These are phyloP conservation scores for Schizonepeta tenuifolia DNA, from an alignment of 257 asterid genomes.

Conservation along the genomic window DNA sequence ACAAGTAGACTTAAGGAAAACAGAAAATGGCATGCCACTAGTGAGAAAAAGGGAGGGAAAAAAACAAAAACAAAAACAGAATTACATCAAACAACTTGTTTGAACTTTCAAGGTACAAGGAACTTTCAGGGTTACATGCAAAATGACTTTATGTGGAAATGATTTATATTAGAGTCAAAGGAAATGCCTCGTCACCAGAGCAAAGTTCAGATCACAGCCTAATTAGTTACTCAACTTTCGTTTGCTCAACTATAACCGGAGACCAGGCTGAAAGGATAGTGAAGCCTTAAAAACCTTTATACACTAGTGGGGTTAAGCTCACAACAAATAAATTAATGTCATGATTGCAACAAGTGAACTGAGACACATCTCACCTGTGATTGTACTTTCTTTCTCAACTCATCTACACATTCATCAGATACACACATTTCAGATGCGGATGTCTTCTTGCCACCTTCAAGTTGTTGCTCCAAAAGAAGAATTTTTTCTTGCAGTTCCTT, in stretches of 20 bases:
- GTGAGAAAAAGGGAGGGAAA: too few relatives aligned
- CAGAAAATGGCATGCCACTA: not conserved
- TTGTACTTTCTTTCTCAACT: slow-evolving; percentile 72
- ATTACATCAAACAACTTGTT: not conserved
- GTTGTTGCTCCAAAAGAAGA: slow-evolving; percentile 66
- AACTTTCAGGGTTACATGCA: not conserved
- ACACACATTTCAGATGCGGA: slow-evolving; percentile 47
- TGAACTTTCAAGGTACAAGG: not conserved
- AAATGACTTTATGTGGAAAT: not conserved
- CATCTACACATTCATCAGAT: slow-evolving; percentile 63
- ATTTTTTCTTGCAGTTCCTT: slow-evolving; percentile 70
- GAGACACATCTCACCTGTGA: slow-evolving; percentile 57
- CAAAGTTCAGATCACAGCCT: not conserved
- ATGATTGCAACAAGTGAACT: slow-evolving; percentile 4
- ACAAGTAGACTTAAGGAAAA: not conserved
- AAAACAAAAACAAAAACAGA: not conserved
- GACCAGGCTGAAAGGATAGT: slow-evolving; percentile 10
- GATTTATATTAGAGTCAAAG: not conserved
- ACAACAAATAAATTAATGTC: not conserved
- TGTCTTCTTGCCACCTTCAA: slow-evolving; percentile 53
- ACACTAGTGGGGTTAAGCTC: not conserved
- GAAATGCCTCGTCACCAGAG: not conserved
- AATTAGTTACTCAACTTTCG: not conserved
- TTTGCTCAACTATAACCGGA: not conserved
- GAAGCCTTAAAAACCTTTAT: not conserved